Percentiles rank a stretch among this genome's conserved stretches.
phyloP scores from a whole-genome alignment of 768 basidiomycete genomes.

The Phlebiopsis flavidoalba region DNA sequence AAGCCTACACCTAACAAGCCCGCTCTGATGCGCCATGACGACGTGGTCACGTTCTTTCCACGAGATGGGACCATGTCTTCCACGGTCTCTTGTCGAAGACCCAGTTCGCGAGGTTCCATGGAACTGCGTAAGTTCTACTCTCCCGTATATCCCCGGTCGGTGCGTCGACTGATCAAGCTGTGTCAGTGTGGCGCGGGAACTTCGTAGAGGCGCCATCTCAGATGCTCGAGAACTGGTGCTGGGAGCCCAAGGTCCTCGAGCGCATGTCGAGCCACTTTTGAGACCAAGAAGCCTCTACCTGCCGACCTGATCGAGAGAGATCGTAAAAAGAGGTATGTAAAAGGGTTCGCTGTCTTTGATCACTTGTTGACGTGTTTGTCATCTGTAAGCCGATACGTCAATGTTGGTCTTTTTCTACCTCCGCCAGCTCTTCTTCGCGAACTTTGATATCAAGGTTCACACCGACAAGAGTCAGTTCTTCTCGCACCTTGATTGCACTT shows the following conservation, averaged over 20 bases:
- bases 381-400: slow-evolving; percentile 53
- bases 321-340: slow-evolving; percentile 65
- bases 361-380: background rate
- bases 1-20: slow-evolving; percentile 79
- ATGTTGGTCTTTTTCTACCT: slow-evolving; percentile 79
- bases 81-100: slow-evolving; percentile 61
- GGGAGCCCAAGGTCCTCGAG: slow-evolving; percentile 73
- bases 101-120: slow-evolving; percentile 74
- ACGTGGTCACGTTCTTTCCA: slow-evolving; percentile 92
- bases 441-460: slow-evolving; percentile 73
- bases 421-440: slow-evolving; percentile 81
- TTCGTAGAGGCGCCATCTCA: slow-evolving; percentile 90
- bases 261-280: slow-evolving; percentile 78
- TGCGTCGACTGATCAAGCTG: background rate
- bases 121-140: slow-evolving; percentile 40
- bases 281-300: slow-evolving; percentile 67
- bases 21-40: slow-evolving; percentile 81
- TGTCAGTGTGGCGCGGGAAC: slow-evolving; percentile 57
- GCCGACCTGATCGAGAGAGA: slow-evolving; percentile 70
- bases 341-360: background rate
- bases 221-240: slow-evolving; percentile 94
- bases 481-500: background rate
- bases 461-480: slow-evolving; percentile 50
- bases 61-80: slow-evolving; percentile 65
- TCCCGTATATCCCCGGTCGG: slow-evolving; percentile 30